phyloP scores from a whole-genome alignment of 106 monocot species.

The Allium sativum region DNA sequence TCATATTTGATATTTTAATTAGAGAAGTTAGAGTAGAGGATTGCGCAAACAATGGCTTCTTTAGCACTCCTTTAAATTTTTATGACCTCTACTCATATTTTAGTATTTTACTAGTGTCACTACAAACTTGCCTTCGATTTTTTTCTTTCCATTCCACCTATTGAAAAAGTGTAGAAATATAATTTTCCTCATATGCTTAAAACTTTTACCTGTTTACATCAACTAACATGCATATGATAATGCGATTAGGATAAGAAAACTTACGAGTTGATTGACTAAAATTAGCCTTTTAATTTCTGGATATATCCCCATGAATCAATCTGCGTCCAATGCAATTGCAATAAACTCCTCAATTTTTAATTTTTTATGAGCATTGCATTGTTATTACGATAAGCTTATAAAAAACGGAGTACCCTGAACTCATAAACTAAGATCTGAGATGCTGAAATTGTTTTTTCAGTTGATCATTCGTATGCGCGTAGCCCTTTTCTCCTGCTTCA shows the following conservation, averaged over 20 bases:
- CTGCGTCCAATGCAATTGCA: constrained; percentile 71
- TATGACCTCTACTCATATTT: constrained; percentile 78
- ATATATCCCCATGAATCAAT: constrained; percentile 81
- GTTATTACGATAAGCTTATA: neutral
- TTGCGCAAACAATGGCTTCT: constrained; percentile 82
- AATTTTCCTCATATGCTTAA: too few species aligned
- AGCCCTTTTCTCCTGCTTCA: too few species aligned
- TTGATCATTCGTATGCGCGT: too few species aligned
- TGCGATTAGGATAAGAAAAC: constrained; percentile 4
- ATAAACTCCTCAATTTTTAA: constrained; percentile 79
- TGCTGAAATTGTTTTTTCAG: too few species aligned
- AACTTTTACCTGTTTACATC: neutral
- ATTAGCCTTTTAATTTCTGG: constrained; percentile 90
- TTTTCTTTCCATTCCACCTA: constrained; percentile 87
- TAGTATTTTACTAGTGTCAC: constrained; percentile 76
- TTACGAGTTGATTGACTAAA: constrained; percentile 90
- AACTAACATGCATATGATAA: neutral
- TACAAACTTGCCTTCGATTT: constrained; percentile 87
- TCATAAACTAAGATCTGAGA: too few species aligned
- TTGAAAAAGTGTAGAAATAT: constrained; percentile 6
- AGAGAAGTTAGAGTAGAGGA: constrained; percentile 90
- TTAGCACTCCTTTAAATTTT: constrained; percentile 65
- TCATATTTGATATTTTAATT: constrained; percentile 74
- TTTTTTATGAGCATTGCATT: constrained; percentile 30
- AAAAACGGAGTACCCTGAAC: too few species aligned